Base-by-base conservation (phyloP, 2,329 filamentous ascomycete genomes). In the Juglanconis oblonga region DNA sequence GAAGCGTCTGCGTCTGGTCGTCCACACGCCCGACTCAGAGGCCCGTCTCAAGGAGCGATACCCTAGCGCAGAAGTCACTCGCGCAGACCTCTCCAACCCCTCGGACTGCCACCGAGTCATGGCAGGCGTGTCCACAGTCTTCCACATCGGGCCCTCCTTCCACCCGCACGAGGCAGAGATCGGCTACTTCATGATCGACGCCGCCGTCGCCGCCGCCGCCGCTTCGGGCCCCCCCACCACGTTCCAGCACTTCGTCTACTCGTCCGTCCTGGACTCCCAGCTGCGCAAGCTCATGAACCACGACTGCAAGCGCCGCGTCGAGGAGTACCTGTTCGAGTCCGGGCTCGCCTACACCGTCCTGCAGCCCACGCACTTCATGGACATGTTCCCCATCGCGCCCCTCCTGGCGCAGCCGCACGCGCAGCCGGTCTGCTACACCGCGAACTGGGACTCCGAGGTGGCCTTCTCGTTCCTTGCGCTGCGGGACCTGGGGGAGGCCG, bases 101-200 rank as follows among this genome's bases (percentile, higher is more conserved):
- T 17, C n/a, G 33, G 13, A 33, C 33, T 33, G 32, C 33, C 33
- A 42, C 6, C 31, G 24, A 8, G 13, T 53, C 38, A 38, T 53
- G 31, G n/a, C 32, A 9, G 38, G 17, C 11, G 72, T 71, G 1
- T 69, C 66, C 7, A 65, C 67, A 5, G 65, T 70, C 50, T 70
- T 67, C 60, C 69, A 74, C 59, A 64, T 76, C 38, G 69, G 69
- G 0, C 73, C 73, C 7, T 66, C 68, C 1, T 71, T 74, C 57
- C 70, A 75, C 40, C 66, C 69, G 1, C 67, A 69, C 29, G 72
- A 75, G 62, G 66, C 66, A 2, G 62, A 70, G 45, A 66, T 72
- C 17, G 72, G 73, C 13, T 66, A 64, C 49, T 70, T 71, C 66
- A 70, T 77, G 64, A 67, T 76, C 62, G 72, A 77, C 40, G 70